These are phyloP conservation scores for Puccinia polysora DNA, from an alignment of 1,284 basidiomycete genomes.

Conservation along the genomic window DNA sequence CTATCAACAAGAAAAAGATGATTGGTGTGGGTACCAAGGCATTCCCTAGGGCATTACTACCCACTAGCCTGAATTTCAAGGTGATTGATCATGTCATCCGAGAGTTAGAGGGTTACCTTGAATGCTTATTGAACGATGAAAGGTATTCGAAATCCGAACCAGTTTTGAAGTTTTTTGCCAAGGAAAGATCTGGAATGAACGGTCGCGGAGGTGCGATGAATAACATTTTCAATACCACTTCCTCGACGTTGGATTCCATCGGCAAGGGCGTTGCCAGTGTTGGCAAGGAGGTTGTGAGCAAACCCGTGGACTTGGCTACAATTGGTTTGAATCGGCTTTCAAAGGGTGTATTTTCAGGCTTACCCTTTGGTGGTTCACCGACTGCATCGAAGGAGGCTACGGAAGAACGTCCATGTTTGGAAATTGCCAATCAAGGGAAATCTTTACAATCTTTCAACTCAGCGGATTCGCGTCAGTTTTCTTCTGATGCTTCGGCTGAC, in stretches of 20 bases:
- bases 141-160: constrained; percentile 38
- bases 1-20: constrained; percentile 26
- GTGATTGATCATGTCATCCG: constrained; percentile 27
- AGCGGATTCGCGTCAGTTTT: neutral
- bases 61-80: constrained; percentile 33
- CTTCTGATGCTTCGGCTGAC: neutral
- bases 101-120: constrained; percentile 30
- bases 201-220: constrained; percentile 17
- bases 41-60: constrained; percentile 41
- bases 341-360: constrained; percentile 34
- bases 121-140: constrained; percentile 32
- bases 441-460: neutral
- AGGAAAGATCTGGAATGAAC: constrained; percentile 35
- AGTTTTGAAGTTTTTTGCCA: constrained; percentile 32
- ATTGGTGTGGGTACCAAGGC: constrained; percentile 32
- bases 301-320: constrained; percentile 33
- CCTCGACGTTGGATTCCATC: constrained; percentile 25
- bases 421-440: neutral
- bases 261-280: constrained; percentile 39
- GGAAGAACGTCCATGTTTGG: constrained; percentile 4
- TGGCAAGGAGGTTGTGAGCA: constrained; percentile 36
- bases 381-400: neutral
- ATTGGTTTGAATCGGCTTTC: constrained; percentile 30
- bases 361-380: constrained; percentile 24
- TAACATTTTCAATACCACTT: constrained; percentile 17